Evolutionary conservation across 768 basidiomycete species (phyloP).

Genomic region (Mycena rosella): DNA sequence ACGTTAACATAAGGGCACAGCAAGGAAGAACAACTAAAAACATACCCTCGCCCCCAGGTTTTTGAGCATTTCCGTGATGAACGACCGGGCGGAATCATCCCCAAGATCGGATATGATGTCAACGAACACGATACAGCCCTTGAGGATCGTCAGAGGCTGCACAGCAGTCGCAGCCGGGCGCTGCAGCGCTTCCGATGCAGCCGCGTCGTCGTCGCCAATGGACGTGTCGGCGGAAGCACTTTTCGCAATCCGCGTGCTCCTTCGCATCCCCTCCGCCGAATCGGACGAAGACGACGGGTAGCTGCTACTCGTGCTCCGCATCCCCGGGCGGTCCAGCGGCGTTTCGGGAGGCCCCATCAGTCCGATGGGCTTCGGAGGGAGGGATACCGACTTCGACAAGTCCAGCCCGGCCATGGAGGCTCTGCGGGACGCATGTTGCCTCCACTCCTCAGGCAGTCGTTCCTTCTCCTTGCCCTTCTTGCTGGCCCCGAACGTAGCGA

Average conservation of each 20-base stretch:
- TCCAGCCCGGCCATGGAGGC: slow-evolving; percentile 72
- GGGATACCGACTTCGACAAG: slow-evolving; percentile 71
- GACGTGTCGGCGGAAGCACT: slow-evolving; percentile 38
- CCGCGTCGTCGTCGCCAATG: slow-evolving; percentile 33
- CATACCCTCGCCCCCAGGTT: slow-evolving; percentile 85
- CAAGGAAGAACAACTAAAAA: slow-evolving; percentile 16
- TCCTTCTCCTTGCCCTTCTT: slow-evolving; percentile 51
- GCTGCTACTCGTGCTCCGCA: slow-evolving; percentile 57
- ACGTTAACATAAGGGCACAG: slow-evolving; percentile 6
- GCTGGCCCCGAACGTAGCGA: slow-evolving; percentile 36
- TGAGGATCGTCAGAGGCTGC: slow-evolving; percentile 65
- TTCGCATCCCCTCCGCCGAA: slow-evolving; percentile 38
- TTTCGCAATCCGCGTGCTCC: slow-evolving; percentile 51
- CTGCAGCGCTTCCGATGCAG: slow-evolving; percentile 38
- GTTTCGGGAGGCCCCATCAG: slow-evolving; percentile 64
- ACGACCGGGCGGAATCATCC: slow-evolving; percentile 77
- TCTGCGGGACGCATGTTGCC: slow-evolving; percentile 59
- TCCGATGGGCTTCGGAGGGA: slow-evolving; percentile 50
- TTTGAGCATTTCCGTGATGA: slow-evolving; percentile 88
- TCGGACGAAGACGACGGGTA: slow-evolving; percentile 45
- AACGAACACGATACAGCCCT: slow-evolving; percentile 85
- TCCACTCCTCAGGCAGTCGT: slow-evolving; percentile 42
- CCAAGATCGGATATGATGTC: slow-evolving; percentile 90
- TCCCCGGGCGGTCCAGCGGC: slow-evolving; percentile 49
- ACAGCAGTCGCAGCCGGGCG: slow-evolving; percentile 39